These are phyloP conservation scores for Xylaria sp. DNA, from an alignment of 2,329 filamentous ascomycete genomes.

Conservation along the genomic window DNA sequence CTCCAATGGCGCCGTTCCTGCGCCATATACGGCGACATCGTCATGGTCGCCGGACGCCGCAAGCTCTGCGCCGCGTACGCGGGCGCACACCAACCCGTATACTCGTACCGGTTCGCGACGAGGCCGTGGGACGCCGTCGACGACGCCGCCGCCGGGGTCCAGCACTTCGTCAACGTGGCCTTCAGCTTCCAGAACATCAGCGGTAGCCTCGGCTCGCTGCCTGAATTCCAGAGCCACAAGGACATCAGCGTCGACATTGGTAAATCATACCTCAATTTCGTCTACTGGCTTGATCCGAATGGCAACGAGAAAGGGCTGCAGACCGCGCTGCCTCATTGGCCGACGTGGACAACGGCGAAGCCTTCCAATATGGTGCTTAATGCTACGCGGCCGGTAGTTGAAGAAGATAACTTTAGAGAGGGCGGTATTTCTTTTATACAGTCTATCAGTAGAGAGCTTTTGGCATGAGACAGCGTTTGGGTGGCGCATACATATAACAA, in stretches of 20 bases:
- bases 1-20: conserved; percentile 57
- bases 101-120: conserved; percentile 62
- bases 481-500: background rate
- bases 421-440: conserved; percentile 57
- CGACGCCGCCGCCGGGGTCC: conserved; percentile 51
- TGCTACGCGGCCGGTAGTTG: conserved; percentile 56
- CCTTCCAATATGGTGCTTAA: conserved; percentile 60
- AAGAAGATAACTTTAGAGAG: conserved; percentile 59
- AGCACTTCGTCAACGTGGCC: conserved; percentile 61
- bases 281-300: conserved; percentile 58
- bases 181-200: conserved; percentile 63
- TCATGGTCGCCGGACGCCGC: conserved; percentile 59
- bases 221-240: conserved; percentile 47
- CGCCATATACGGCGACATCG: conserved; percentile 59
- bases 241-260: conserved; percentile 52
- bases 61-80: conserved; percentile 57
- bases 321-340: conserved; percentile 36
- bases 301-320: conserved; percentile 3
- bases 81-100: conserved; percentile 51
- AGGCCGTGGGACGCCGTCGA: conserved; percentile 54
- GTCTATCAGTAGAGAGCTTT: background rate
- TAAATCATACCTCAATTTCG: conserved; percentile 58
- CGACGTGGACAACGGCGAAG: conserved; percentile 41
- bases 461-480: background rate
- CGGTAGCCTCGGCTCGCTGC: conserved; percentile 57